phyloP scores from a whole-genome alignment of 768 basidiomycete species.

The Amanita subjunquillea region DNA sequence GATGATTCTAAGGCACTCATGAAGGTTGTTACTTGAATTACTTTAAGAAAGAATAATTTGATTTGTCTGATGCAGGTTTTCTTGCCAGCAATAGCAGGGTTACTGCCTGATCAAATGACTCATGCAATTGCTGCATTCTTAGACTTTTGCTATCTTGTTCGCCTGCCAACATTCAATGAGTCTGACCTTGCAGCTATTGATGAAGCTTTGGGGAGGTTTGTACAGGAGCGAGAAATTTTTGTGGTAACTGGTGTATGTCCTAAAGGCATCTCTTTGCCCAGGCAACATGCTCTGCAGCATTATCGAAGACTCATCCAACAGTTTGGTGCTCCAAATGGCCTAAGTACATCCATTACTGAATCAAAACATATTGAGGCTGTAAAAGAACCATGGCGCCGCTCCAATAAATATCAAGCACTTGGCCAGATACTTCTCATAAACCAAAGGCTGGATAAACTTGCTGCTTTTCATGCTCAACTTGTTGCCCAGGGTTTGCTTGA shows the following conservation, averaged over 20 bases:
- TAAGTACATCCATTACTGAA: slow-evolving; percentile 10
- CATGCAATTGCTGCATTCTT: slow-evolving; percentile 16
- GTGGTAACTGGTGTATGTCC: slow-evolving; percentile 7
- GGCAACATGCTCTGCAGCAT: slow-evolving; percentile 1
- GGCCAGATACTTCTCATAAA: slow-evolving; percentile 15
- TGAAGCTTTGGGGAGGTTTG: slow-evolving; percentile 16
- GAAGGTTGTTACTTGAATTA: slow-evolving; percentile 8
- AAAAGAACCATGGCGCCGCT: slow-evolving; percentile 15
- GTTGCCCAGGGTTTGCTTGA: background rate
- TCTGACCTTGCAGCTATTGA: slow-evolving; percentile 16
- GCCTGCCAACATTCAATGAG: slow-evolving; percentile 15
- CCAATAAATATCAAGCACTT: slow-evolving; percentile 12
- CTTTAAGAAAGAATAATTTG: background rate
- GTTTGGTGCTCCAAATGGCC: background rate
- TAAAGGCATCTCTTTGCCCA: background rate
- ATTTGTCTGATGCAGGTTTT: slow-evolving; percentile 6
- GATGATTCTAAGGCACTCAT: slow-evolving; percentile 11
- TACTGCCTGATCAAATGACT: slow-evolving; percentile 7
- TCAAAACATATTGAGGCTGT: slow-evolving; percentile 11
- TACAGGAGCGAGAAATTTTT: slow-evolving; percentile 20
- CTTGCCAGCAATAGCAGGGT: slow-evolving; percentile 4
- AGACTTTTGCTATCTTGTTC: slow-evolving; percentile 23
- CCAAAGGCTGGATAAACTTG: slow-evolving; percentile 11
- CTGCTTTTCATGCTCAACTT: slow-evolving; percentile 3
- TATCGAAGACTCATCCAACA: background rate